Evolutionary conservation across 2,329 filamentous ascomycete species (phyloP).

Genomic region (Chrysoporthe deuterocubensis): DNA sequence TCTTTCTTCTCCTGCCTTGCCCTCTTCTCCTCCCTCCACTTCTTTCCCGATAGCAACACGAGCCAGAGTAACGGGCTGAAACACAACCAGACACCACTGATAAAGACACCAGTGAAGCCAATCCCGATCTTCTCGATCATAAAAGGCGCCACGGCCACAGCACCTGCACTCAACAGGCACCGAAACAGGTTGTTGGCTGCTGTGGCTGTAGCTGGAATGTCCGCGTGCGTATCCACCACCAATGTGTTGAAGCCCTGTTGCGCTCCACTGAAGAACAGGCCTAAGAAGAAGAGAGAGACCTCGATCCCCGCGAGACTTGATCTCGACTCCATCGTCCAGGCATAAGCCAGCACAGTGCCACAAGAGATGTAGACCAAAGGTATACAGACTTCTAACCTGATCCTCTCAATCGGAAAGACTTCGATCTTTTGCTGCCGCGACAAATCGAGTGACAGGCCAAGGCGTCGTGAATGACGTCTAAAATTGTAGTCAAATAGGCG

Average conservation of each 20-base stretch:
- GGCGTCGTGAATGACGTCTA: slow-evolving; percentile 26
- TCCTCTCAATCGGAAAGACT: slow-evolving; percentile 31
- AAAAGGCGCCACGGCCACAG: slow-evolving; percentile 32
- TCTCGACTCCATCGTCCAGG: slow-evolving; percentile 34
- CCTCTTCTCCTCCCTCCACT: slow-evolving; percentile 31
- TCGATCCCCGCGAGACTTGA: slow-evolving; percentile 32
- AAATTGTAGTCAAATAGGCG: slow-evolving; percentile 32
- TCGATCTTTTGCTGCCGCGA: slow-evolving; percentile 31
- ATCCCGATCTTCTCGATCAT: slow-evolving; percentile 35
- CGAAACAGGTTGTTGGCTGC: slow-evolving; percentile 34
- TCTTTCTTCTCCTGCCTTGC: slow-evolving; percentile 25
- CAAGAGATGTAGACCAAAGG: slow-evolving; percentile 31
- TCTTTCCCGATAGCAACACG: slow-evolving; percentile 32
- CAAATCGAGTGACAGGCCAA: slow-evolving; percentile 28
- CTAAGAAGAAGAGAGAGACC: slow-evolving; percentile 33
- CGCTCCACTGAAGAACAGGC: slow-evolving; percentile 30
- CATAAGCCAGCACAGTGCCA: slow-evolving; percentile 31
- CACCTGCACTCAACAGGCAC: slow-evolving; percentile 35
- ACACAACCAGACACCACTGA: slow-evolving; percentile 32
- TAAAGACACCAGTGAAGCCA: slow-evolving; percentile 33
- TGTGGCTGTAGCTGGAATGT: slow-evolving; percentile 31
- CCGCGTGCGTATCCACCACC: slow-evolving; percentile 31
- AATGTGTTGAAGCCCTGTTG: slow-evolving; percentile 33
- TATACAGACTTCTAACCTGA: slow-evolving; percentile 32
- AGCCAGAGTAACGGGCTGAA: slow-evolving; percentile 36